Base-by-base conservation (phyloP, 2,329 filamentous ascomycete genomes). In the Diatrype stigma region DNA sequence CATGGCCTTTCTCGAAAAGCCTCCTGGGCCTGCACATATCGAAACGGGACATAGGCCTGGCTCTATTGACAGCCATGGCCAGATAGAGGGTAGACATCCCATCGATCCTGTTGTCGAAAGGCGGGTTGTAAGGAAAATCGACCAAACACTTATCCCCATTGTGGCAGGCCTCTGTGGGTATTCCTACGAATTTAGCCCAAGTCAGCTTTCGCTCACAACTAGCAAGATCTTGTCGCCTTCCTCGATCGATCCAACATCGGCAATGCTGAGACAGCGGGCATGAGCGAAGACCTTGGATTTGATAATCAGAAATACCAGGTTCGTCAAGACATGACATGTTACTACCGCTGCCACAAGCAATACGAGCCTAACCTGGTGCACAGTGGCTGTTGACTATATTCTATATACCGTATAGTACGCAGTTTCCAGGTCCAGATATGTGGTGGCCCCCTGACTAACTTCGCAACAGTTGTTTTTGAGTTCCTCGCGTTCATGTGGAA, bases 371-470 rank as follows among this genome's bases (percentile, higher is more conserved):
- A 17, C 17, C 22, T 30, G 34, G 26, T 17, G 16, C 42, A 16
- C 32, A 69, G 63, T 75, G 72, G 72, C 62, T 74, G 22, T 62
- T 75, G 32, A 74, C 70, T 21, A 73, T 75, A 42, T 74, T 74
- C 49, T 75, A 74, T 54, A 74, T 74, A 40, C 69, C 70, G 0
- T 74, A 73, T 50, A 73, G 68, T 71, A 51, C 50, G 67, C 54
- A 6, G 1, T 12, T 16, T 42, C 6, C 19, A 4, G 14, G 19
- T 16, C 6, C 11, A 16, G 2, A n/a, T 21, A 42, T n/a, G n/a
- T 26, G 21, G 8, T 22, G 23, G 10, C 22, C 23, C 19, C 11
- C 4, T 12, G 22, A n/a, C 22, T 26, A 3, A n/a, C 14, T 23
- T 17, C 12, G 10, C 10, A 19, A 12, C 21, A 70, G 67, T 73